phyloP scores from a whole-genome alignment of 768 basidiomycete species.

The Mycena capillaripes region DNA sequence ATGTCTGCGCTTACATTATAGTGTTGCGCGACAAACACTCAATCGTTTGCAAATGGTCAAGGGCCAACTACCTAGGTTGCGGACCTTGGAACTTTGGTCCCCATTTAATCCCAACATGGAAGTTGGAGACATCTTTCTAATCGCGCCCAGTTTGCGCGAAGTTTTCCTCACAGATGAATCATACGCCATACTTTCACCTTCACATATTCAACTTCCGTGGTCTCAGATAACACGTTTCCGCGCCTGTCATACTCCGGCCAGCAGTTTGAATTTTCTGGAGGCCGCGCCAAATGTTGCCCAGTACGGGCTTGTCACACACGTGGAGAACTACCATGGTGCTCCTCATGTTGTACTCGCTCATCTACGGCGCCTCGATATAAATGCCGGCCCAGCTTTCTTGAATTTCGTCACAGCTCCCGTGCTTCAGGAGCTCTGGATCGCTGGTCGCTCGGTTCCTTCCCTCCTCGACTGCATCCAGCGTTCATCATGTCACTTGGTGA shows the following conservation, averaged over 20 bases:
- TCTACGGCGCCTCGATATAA: no score
- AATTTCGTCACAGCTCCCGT: neutral
- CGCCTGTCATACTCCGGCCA: no score
- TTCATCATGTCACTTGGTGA: neutral
- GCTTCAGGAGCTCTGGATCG: neutral
- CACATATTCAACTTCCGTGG: neutral
- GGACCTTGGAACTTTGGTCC: neutral
- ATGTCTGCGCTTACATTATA: neutral
- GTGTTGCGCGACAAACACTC: no score
- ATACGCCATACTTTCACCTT: neutral
- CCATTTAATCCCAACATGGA: no score
- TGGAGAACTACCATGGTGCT: no score
- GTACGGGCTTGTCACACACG: no score
- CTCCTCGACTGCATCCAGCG: neutral
- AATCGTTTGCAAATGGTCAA: neutral
- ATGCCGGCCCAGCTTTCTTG: no score
- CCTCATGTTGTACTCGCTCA: no score
- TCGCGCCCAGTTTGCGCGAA: neutral
- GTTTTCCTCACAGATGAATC: neutral
- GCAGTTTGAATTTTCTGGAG: no score
- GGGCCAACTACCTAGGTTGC: neutral
- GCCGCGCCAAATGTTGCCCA: no score
- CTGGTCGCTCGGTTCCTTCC: neutral
- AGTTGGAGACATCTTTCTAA: neutral
- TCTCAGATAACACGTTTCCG: neutral